These are phyloP conservation scores for Stagonosporopsis chrysanthemi DNA, from an alignment of 2,329 filamentous ascomycete genomes.

Conservation along the genomic window DNA sequence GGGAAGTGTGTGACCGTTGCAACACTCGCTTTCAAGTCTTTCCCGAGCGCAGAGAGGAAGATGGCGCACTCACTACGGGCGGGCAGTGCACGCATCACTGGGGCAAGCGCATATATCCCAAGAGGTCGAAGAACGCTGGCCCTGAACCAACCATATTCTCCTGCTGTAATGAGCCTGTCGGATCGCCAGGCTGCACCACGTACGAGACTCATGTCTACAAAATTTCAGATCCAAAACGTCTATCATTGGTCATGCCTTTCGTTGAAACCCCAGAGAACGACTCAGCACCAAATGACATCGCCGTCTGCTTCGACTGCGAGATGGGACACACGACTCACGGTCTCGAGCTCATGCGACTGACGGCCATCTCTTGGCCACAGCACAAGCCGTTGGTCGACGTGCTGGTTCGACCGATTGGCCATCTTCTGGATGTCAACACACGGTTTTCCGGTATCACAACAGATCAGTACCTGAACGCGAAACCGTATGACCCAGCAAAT, in stretches of 20 bases:
- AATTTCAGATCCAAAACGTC: slow-evolving; percentile 73
- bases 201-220: slow-evolving; percentile 86
- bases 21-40: slow-evolving; percentile 88
- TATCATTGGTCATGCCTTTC: slow-evolving; percentile 83
- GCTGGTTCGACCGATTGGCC: slow-evolving; percentile 82
- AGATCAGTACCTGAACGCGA: slow-evolving; percentile 75
- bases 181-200: slow-evolving; percentile 79
- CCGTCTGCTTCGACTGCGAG: slow-evolving; percentile 92
- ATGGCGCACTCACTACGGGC: slow-evolving; percentile 78
- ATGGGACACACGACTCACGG: slow-evolving; percentile 95
- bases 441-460: slow-evolving; percentile 87
- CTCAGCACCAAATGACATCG: slow-evolving; percentile 54
- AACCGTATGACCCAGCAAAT: slow-evolving; percentile 40
- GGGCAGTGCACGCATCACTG: slow-evolving; percentile 84
- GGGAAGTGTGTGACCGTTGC: slow-evolving; percentile 90
- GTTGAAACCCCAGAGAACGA: slow-evolving; percentile 75
- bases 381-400: slow-evolving; percentile 80
- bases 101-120: slow-evolving; percentile 68
- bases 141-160: slow-evolving; percentile 67
- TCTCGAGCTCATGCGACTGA: slow-evolving; percentile 87
- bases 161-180: slow-evolving; percentile 80
- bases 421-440: slow-evolving; percentile 89
- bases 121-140: slow-evolving; percentile 61
- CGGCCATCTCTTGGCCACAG: slow-evolving; percentile 84
- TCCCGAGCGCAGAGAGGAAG: slow-evolving; percentile 77